These are phyloP conservation scores for Friedmanniomyces endolithicus DNA, from an alignment of 495 filamentous ascomycete genomes.

Conservation along the genomic window DNA sequence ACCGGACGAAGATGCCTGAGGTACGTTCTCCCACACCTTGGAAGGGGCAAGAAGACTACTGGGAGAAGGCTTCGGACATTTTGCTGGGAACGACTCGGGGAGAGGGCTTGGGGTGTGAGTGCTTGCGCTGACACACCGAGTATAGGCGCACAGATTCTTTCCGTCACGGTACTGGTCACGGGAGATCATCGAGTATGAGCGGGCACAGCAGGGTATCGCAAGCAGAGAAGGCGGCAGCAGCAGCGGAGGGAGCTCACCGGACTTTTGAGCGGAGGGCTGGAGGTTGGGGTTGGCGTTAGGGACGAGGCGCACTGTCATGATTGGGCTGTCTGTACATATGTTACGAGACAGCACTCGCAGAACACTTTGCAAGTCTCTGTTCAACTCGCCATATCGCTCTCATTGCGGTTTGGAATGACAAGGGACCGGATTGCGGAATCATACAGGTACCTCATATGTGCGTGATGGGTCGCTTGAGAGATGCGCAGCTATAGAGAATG, in stretches of 20 bases:
- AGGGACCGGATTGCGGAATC: too few species aligned
- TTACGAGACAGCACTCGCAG: too few species aligned
- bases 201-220: conserved; percentile 43
- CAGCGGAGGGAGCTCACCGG: background rate
- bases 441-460: too few species aligned
- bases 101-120: background rate
- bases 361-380: too few species aligned
- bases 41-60: too few species aligned
- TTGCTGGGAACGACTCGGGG: background rate
- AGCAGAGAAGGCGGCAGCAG: background rate
- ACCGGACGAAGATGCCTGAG: conserved; percentile 73
- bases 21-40: conserved; percentile 1
- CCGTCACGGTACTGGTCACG: conserved; percentile 95
- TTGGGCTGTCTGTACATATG: too few species aligned
- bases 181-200: conserved; percentile 82
- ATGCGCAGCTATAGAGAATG: too few species aligned
- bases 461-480: too few species aligned
- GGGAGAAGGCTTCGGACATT: background rate
- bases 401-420: too few species aligned
- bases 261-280: background rate
- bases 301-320: too few species aligned
- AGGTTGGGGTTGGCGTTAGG: too few species aligned
- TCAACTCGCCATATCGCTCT: too few species aligned
- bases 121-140: background rate
- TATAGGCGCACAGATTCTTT: conserved; percentile 63